Conservation (phyloP, 768 basidiomycete genomes). For the Naganishia vishniacii region DNA sequence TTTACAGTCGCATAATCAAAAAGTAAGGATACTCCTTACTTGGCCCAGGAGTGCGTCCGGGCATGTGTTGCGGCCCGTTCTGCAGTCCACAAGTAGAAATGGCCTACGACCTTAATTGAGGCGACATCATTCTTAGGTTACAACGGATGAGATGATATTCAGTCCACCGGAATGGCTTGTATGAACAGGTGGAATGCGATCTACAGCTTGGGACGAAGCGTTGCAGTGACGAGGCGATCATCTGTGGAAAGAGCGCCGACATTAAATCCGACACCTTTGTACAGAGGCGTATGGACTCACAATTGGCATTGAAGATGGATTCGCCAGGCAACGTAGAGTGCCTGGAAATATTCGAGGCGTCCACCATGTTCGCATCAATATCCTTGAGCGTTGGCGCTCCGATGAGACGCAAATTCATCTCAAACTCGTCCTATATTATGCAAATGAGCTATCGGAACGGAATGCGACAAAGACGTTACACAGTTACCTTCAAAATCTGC, state of each 20-base stretch:
- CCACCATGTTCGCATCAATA: constrained; percentile 82
- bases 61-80: too few species aligned
- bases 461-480: not conserved
- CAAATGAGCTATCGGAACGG: not conserved
- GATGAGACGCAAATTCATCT: constrained; percentile 92
- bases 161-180: too few species aligned
- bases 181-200: not conserved
- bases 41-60: too few species aligned
- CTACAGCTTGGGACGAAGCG: not conserved
- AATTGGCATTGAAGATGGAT: constrained; percentile 70
- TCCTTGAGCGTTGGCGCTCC: constrained; percentile 77
- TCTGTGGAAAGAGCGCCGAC: not conserved
- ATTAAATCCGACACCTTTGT: not conserved
- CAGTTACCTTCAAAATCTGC: constrained; percentile 58
- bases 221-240: constrained; percentile 15
- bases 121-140: too few species aligned
- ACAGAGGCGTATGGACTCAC: constrained; percentile 54
- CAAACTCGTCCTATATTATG: constrained; percentile 77
- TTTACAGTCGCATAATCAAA: too few species aligned
- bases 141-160: too few species aligned
- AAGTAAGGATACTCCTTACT: too few species aligned
- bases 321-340: constrained; percentile 71
- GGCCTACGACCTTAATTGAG: too few species aligned
- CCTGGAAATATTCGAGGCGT: constrained; percentile 62
- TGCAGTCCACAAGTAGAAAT: too few species aligned